phyloP scores from a whole-genome alignment of 1,284 basidiomycete species.

The Fistulina hepatica region DNA sequence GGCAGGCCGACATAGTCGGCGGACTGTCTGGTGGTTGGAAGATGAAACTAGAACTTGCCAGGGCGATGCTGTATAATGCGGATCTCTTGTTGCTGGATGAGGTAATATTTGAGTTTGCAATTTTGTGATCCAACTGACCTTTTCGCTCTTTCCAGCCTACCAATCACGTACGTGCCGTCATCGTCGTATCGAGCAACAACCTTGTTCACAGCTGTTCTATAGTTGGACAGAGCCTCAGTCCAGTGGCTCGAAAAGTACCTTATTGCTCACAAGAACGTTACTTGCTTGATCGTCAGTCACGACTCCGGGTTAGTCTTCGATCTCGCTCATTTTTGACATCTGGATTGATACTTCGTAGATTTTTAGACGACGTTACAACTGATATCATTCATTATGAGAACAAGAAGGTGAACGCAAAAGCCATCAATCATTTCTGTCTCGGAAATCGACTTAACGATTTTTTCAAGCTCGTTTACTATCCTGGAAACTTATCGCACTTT shows the following conservation, averaged over 20 bases:
- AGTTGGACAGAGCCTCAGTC: slow-evolving; percentile 86
- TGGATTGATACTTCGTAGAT: slow-evolving; percentile 35
- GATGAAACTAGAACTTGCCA: slow-evolving; percentile 90
- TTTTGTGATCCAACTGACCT: slow-evolving; percentile 14
- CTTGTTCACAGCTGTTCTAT: slow-evolving; percentile 15
- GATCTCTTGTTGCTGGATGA: slow-evolving; percentile 88
- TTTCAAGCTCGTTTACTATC: slow-evolving; percentile 81
- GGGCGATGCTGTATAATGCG: slow-evolving; percentile 96
- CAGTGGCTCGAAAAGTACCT: slow-evolving; percentile 92
- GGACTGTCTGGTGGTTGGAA: slow-evolving; percentile 98
- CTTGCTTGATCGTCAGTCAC: slow-evolving; percentile 94
- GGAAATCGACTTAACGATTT: slow-evolving; percentile 1
- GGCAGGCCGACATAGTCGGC: slow-evolving; percentile 80
- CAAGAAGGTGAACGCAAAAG: slow-evolving; percentile 82
- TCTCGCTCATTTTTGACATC: slow-evolving; percentile 4
- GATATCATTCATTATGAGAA: slow-evolving; percentile 98
- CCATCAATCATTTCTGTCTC: slow-evolving; percentile 8
- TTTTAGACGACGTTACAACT: slow-evolving; percentile 94
- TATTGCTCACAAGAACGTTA: slow-evolving; percentile 69
- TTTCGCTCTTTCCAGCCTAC: slow-evolving; percentile 53
- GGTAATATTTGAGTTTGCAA: slow-evolving; percentile 30
- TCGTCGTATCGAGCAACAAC: slow-evolving; percentile 6
- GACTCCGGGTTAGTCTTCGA: slow-evolving; percentile 73
- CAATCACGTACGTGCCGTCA: slow-evolving; percentile 62
- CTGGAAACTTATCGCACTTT: slow-evolving; percentile 88